Base-by-base conservation (phyloP, 768 basidiomycete species). In the Leccinum rimulosum region DNA sequence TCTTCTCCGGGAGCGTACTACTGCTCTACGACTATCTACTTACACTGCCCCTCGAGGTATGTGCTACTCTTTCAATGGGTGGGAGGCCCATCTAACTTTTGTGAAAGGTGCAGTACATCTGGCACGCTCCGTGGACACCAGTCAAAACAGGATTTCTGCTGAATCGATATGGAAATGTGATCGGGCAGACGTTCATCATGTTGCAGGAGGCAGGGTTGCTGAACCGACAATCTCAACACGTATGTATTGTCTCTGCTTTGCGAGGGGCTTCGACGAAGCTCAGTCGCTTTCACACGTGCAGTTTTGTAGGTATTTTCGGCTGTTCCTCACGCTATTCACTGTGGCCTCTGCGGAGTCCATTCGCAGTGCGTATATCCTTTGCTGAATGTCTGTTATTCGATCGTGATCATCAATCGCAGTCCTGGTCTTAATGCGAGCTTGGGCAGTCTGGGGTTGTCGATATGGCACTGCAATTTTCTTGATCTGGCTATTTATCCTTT, bases 391-490 rank as follows among this genome's bases (percentile, higher is more conserved):
- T 14, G 9, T 7, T 28, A 12, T 11, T 17, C 9, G 7, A 25
- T 30, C 15, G 17, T 28, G 49, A 50, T 25, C 9, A 28, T 48
- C 15, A 38, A 60, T 59, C 10, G 38, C 47, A 67, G 66, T 66
- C 22, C 47, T 66, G 40, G 66, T 67, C 10, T 51, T 61, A 4
- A 53, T 64, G 60, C 64, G 64, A 5, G 66, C 62, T 36, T 64
- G 66, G 64, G 65, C 62, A 6, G 56, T 59, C 22, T 67, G 65
- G 62, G 65, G 65, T 1, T 66, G 65, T 40, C 52, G 33, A 9
- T 50, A 55, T 19, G 55, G 56, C 17, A 36, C n/a, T 14, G 50
- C 56, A 1, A 10, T 56, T n/a, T 45, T 17, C 15, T 35, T 67
- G n/a, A 38, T 66, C 2, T 7, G 27, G 14, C 12, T 58, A n/a